These are phyloP conservation scores for Leishmania mexicana DNA, from an alignment of 208 protist genomes.

Conservation along the genomic window DNA sequence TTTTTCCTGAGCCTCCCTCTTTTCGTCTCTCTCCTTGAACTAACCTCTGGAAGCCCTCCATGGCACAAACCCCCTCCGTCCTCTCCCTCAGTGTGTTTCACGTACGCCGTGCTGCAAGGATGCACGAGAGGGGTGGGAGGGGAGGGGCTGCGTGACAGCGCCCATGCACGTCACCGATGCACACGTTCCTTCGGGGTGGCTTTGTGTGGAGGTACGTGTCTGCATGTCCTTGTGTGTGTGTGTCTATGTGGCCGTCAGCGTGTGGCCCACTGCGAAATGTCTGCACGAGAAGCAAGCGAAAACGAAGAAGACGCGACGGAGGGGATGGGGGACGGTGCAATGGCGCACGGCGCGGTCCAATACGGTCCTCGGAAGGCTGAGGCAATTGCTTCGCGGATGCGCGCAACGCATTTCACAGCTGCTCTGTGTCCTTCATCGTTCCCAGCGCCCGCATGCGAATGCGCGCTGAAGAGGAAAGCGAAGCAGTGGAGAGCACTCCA, in stretches of 20 bases:
- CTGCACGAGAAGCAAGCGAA: neutral
- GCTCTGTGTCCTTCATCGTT: neutral
- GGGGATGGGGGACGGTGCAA: neutral
- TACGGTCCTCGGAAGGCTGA: neutral
- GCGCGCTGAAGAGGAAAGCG: neutral
- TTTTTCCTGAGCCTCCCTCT: neutral
- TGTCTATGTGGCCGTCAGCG: too few species aligned
- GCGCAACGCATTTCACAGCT: neutral
- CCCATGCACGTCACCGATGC: neutral
- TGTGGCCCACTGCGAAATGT: neutral
- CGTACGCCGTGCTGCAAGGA: neutral
- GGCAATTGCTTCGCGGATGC: neutral
- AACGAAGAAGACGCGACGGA: neutral
- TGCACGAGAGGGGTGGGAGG: neutral
- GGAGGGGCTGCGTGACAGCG: neutral
- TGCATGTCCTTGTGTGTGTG: neutral
- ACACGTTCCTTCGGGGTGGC: neutral
- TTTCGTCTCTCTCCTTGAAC: neutral
- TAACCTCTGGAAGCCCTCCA: neutral
- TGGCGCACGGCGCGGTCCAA: neutral
- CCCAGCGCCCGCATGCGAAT: neutral
- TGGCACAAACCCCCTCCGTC: neutral
- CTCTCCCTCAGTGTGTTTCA: neutral
- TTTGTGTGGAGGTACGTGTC: neutral
- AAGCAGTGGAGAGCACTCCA: neutral